Evolutionary conservation across 163 green algal genomes (phyloP).

Genomic region (Scenedesmus sp.): DNA sequence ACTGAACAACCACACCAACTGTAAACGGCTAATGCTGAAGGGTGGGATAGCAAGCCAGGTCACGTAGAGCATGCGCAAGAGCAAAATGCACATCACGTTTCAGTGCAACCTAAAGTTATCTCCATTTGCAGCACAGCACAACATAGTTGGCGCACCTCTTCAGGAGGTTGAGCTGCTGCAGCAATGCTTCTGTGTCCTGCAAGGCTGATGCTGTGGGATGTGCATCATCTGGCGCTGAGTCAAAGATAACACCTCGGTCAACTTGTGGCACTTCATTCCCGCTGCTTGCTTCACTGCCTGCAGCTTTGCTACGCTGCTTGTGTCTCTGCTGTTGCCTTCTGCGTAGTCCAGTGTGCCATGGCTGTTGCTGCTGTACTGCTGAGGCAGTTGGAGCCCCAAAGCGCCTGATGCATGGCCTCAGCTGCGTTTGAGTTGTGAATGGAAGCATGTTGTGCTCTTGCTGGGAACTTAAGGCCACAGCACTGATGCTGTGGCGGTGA

Average conservation of each 20-base stretch:
- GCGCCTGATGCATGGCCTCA: background rate
- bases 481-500: background rate
- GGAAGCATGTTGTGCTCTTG: background rate
- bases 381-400: background rate
- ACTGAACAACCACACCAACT: too few species aligned
- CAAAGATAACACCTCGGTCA: background rate
- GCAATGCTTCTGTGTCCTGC: background rate
- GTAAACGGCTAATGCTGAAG: background rate
- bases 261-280: background rate
- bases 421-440: background rate
- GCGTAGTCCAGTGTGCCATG: background rate
- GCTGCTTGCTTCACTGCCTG: background rate
- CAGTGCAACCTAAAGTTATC: too few species aligned
- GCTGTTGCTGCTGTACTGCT: background rate
- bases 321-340: background rate
- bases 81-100: too few species aligned
- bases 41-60: background rate
- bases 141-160: background rate
- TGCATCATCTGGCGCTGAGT: background rate
- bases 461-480: background rate
- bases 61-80: background rate
- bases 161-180: slow-evolving; percentile 23
- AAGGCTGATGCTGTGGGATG: background rate
- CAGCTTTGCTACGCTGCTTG: background rate
- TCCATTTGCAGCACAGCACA: background rate